Evolutionary conservation across 1,284 basidiomycete genomes (phyloP).

Genomic region (Trichosporon asahii): DNA sequence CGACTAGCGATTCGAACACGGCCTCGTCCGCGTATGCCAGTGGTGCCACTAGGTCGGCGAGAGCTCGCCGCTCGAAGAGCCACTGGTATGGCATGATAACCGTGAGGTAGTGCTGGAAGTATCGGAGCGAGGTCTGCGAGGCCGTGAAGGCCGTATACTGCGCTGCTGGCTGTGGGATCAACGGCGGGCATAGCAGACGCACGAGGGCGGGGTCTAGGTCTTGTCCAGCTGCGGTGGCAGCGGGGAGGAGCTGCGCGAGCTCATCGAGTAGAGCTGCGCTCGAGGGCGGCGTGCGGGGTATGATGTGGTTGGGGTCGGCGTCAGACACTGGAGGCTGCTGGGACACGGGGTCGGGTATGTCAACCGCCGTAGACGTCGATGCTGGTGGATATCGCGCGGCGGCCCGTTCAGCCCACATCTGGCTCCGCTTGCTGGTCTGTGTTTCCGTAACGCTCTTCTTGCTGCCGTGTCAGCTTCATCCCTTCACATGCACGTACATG

Average conservation of each 20-base stretch:
- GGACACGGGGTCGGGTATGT: too few relatives aligned
- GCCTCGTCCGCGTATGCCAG: slow-evolving; percentile 28
- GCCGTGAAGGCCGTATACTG: neutral
- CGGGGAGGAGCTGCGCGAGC: neutral
- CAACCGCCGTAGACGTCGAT: neutral
- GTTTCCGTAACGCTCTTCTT: slow-evolving; percentile 10
- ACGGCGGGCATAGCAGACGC: slow-evolving; percentile 9
- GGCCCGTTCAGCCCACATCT: slow-evolving; percentile 1
- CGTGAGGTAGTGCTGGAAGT: slow-evolving; percentile 35
- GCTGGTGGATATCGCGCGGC: neutral
- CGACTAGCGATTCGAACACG: slow-evolving; percentile 25
- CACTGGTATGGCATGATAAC: slow-evolving; percentile 38
- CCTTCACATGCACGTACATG: slow-evolving; percentile 12
- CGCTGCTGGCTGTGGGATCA: neutral
- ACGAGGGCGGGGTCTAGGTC: slow-evolving; percentile 11
- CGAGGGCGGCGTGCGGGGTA: neutral
- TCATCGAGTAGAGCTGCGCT: neutral
- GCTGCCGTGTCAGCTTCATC: neutral
- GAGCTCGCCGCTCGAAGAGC: slow-evolving; percentile 20
- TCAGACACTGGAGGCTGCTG: neutral
- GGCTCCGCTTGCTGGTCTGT: slow-evolving; percentile 2
- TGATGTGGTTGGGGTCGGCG: neutral
- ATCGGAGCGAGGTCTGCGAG: slow-evolving; percentile 15
- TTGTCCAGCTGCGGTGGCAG: neutral
- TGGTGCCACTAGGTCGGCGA: slow-evolving; percentile 28